Evolutionary conservation across 805 yeast genomes (phyloP).

Genomic region (Saccharomycopsis fodiens): DNA sequence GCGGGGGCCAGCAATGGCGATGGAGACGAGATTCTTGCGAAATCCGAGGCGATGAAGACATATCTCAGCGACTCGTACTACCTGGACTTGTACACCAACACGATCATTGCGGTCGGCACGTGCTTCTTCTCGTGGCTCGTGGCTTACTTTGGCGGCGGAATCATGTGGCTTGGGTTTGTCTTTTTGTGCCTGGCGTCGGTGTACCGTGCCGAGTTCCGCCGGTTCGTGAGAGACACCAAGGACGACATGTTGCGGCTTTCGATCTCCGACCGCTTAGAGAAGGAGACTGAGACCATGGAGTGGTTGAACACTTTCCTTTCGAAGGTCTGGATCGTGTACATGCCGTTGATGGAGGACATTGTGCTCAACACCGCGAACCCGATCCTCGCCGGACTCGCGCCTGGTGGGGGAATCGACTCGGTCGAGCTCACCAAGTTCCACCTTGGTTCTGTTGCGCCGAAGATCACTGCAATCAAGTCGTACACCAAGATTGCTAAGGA

Average conservation of each 20-base stretch:
- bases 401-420: slow-evolving; percentile 77
- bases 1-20: slow-evolving; percentile 4
- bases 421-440: slow-evolving; percentile 70
- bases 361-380: slow-evolving; percentile 67
- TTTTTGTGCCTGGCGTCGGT: slow-evolving; percentile 56
- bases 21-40: slow-evolving; percentile 22
- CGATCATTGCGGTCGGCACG: slow-evolving; percentile 55
- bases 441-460: slow-evolving; percentile 74
- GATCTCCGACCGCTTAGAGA: slow-evolving; percentile 56
- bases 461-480: slow-evolving; percentile 63
- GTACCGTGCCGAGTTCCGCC: slow-evolving; percentile 64
- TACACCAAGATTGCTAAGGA: slow-evolving; percentile 63
- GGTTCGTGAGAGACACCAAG: slow-evolving; percentile 65
- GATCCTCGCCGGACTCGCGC: slow-evolving; percentile 60
- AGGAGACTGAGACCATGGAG: slow-evolving; percentile 63
- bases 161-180: slow-evolving; percentile 55
- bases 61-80: slow-evolving; percentile 63
- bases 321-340: slow-evolving; percentile 81
- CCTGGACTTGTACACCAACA: slow-evolving; percentile 68
- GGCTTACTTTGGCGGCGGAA: slow-evolving; percentile 56
- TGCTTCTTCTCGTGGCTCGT: slow-evolving; percentile 66
- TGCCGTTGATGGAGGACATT: slow-evolving; percentile 77
- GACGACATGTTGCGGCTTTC: slow-evolving; percentile 67
- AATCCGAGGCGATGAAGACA: slow-evolving; percentile 38
- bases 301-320: slow-evolving; percentile 75